Evolutionary conservation across 2,329 filamentous ascomycete genomes (phyloP).

Genomic region (Pestalotiopsis sp.): DNA sequence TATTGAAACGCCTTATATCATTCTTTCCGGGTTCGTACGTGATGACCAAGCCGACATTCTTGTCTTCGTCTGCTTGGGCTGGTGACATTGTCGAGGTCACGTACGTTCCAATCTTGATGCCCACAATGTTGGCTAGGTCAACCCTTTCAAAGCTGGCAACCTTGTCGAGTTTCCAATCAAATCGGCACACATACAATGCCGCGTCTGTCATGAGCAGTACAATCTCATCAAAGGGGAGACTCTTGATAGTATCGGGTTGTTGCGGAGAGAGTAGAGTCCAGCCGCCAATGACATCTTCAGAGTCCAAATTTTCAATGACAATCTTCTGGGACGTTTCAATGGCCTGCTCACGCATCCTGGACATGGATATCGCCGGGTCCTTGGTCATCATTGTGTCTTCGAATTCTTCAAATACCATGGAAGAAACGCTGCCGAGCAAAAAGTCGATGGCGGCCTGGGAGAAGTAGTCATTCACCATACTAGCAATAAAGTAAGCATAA

Average conservation of each 20-base stretch:
- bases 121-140: slow-evolving; percentile 70
- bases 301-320: slow-evolving; percentile 73
- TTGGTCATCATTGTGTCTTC: slow-evolving; percentile 90
- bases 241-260: slow-evolving; percentile 66
- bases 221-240: slow-evolving; percentile 81
- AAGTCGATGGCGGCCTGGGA: slow-evolving; percentile 95
- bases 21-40: slow-evolving; percentile 72
- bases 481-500: slow-evolving; percentile 38
- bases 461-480: slow-evolving; percentile 98
- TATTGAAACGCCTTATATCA: slow-evolving; percentile 80
- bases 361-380: slow-evolving; percentile 86
- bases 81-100: slow-evolving; percentile 85
- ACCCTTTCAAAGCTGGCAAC: slow-evolving; percentile 90
- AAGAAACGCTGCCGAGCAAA: slow-evolving; percentile 83
- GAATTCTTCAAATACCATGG: slow-evolving; percentile 89
- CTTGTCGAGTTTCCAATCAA: slow-evolving; percentile 95
- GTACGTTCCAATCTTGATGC: slow-evolving; percentile 81
- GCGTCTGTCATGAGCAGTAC: slow-evolving; percentile 84
- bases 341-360: slow-evolving; percentile 81
- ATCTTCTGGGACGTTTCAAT: slow-evolving; percentile 88
- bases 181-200: slow-evolving; percentile 85
- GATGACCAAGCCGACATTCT: slow-evolving; percentile 83
- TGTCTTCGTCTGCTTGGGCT: slow-evolving; percentile 73
- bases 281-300: slow-evolving; percentile 82
- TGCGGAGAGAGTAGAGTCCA: slow-evolving; percentile 86